A percentile compares a stretch with the other conserved stretches of the same genome.
Evolutionary conservation across 2,329 filamentous ascomycete species (phyloP).

Genomic region (Scleromitrula shiraiana): DNA sequence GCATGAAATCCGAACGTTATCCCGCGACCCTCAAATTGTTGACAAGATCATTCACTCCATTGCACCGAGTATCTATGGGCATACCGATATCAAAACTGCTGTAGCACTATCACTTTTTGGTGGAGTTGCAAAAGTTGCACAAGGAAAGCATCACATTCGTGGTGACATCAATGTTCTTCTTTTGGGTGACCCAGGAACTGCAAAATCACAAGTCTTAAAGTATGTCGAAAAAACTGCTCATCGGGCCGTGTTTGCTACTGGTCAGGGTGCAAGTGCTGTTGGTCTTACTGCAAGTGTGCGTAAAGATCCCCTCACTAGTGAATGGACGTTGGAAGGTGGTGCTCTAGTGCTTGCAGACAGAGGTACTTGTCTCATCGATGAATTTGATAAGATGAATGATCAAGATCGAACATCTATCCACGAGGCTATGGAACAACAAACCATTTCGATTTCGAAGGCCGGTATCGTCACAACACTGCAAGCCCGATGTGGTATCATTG

Average conservation of each 20-base stretch:
- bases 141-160: constrained; percentile 81
- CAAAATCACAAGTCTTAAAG: constrained; percentile 95
- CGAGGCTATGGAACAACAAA: constrained; percentile 99
- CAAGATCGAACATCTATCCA: constrained; percentile 97
- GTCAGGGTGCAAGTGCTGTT: constrained; percentile 92
- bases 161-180: constrained; percentile 97
- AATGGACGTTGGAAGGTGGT: constrained; percentile 96
- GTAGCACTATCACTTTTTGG: constrained; percentile 91
- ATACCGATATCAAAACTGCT: constrained; percentile 94
- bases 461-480: constrained; percentile 97
- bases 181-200: constrained; percentile 92
- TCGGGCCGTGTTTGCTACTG: constrained; percentile 92
- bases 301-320: constrained; percentile 86
- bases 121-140: constrained; percentile 85
- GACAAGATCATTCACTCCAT: constrained; percentile 92
- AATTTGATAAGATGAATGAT: constrained; percentile 99
- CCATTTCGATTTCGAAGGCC: constrained; percentile 97
- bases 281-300: constrained; percentile 96
- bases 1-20: constrained; percentile 77
- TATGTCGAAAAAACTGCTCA: constrained; percentile 98
- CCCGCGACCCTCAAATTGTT: constrained; percentile 81
- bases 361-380: constrained; percentile 92
- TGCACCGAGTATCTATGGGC: constrained; percentile 94
- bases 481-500: constrained; percentile 91
- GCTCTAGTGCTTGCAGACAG: constrained; percentile 91